These are phyloP conservation scores for Aspergillus indologenus DNA, from an alignment of 495 filamentous ascomycete genomes.

Conservation along the genomic window DNA sequence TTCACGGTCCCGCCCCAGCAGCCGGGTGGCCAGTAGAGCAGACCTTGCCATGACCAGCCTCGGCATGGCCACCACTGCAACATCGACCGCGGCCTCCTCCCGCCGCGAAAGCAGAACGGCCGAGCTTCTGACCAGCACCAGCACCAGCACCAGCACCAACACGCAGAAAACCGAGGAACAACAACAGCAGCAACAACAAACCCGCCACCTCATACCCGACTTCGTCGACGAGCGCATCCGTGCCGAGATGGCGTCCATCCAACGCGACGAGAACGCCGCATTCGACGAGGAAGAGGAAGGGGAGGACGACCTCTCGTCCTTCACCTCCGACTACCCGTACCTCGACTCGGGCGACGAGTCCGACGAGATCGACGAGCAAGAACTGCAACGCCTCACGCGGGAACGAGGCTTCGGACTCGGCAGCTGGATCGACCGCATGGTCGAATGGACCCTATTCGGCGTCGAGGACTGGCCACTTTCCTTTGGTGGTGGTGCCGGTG, in stretches of 20 bases:
- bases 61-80: constrained; percentile 10
- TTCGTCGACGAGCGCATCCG: constrained; percentile 46
- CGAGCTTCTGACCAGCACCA: not conserved
- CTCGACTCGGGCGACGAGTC: constrained; percentile 28
- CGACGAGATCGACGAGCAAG: constrained; percentile 41
- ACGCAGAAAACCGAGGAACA: not conserved
- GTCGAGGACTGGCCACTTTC: constrained; percentile 55
- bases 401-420: constrained; percentile 67
- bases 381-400: constrained; percentile 44
- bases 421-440: constrained; percentile 68
- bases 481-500: constrained; percentile 6
- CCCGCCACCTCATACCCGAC: constrained; percentile 33
- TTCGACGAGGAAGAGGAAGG: constrained; percentile 12
- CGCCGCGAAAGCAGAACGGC: not conserved
- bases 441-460: constrained; percentile 75
- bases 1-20: constrained; percentile 33
- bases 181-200: constrained; percentile 10
- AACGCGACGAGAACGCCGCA: constrained; percentile 11
- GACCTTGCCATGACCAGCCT: constrained; percentile 39
- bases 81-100: not conserved
- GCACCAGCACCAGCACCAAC: no score
- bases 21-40: constrained; percentile 34
- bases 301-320: constrained; percentile 7
- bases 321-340: constrained; percentile 19
- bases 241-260: constrained; percentile 41